Base-by-base conservation (phyloP, 306 rosid genomes). In the Trifolium fragiferum region DNA sequence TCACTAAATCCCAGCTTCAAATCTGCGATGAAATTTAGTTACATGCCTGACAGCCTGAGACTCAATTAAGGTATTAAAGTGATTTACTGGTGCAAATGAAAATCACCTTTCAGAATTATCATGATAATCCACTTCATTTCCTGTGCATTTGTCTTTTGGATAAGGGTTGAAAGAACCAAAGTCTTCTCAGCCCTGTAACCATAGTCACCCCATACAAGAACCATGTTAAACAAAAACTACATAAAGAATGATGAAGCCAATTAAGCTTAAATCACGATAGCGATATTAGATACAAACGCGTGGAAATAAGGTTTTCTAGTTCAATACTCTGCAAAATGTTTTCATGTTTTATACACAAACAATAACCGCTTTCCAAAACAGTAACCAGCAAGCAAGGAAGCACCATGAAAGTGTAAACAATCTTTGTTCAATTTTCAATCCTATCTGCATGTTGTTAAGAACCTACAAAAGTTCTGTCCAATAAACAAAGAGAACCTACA, bases 81-180 rank as follows among this genome's bases (percentile, higher is more conserved):
- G 71, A 72, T 63, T 47, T 59, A 13, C 53, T 6, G 30, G 41
- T 40, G 38, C 71, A 82, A 69, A 67, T 66, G 64, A 68, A 38
- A 58, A 70, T 40, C 20, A 90, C 98, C 98, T 89, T 93, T 93
- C 60, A 93, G 88, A 72, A 91, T 89, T 75, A 93, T 91, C 98
- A 91, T 91, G 85, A 93, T 84, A 68, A 91, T 91, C 98, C 98
- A 93, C 87, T 93, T 93, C 98, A 93, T 91, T 84, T 93, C 97
- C 75, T 87, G 92, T 49, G 98, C 97, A 82, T 91, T 91, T 70
- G 97, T 89, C 92, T 85, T 88, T 72, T 79, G 86, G 57, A 93
- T 90, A 78, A 93, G 80, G 46, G 92, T 86, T 72, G 93, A 85
- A 86, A 93, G 90, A 69, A 93, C 87, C 76, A 80, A 75, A 55